phyloP scores from a whole-genome alignment of 176 grass and related monocot genomes.

The Canna indica region DNA sequence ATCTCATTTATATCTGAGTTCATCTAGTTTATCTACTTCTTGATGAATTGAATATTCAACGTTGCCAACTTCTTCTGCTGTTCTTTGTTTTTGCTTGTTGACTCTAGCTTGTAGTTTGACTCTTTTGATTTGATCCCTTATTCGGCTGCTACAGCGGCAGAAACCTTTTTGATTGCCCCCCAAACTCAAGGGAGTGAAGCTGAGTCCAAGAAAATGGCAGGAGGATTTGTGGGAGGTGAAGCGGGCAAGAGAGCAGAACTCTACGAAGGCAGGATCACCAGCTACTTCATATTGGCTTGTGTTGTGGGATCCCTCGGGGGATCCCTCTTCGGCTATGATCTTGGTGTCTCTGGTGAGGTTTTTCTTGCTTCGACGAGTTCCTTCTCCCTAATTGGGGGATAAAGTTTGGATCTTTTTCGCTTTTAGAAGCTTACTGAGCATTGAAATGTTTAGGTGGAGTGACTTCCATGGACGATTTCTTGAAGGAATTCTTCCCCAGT shows the following conservation, averaged over 20 bases:
- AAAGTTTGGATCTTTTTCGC: neutral
- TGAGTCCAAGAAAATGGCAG: conserved; percentile 39
- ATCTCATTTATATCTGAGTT: too few species aligned
- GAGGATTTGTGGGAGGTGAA: conserved; percentile 43
- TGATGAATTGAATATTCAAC: too few species aligned
- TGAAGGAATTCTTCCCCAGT: conserved; percentile 70
- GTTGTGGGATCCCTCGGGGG: conserved; percentile 89
- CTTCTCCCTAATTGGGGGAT: neutral
- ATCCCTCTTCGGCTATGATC: conserved; percentile 96
- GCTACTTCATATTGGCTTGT: conserved; percentile 88
- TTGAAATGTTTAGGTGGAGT: conserved; percentile 47
- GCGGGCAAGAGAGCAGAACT: conserved; percentile 41
- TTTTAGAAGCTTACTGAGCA: too few species aligned
- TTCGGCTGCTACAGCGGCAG: too few species aligned
- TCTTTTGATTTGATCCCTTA: too few species aligned
- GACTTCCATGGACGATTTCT: conserved; percentile 92
- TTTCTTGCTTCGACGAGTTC: neutral
- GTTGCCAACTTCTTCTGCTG: too few species aligned
- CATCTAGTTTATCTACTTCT: too few species aligned
- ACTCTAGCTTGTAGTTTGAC: too few species aligned
- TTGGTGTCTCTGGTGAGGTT: conserved; percentile 79
- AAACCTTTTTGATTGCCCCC: too few species aligned
- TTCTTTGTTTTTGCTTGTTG: too few species aligned
- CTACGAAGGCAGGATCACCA: conserved; percentile 74
- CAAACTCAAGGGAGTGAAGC: too few species aligned